Evolutionary conservation across 148 eudicot genomes (phyloP).

Genomic region (Rheum nobile): DNA sequence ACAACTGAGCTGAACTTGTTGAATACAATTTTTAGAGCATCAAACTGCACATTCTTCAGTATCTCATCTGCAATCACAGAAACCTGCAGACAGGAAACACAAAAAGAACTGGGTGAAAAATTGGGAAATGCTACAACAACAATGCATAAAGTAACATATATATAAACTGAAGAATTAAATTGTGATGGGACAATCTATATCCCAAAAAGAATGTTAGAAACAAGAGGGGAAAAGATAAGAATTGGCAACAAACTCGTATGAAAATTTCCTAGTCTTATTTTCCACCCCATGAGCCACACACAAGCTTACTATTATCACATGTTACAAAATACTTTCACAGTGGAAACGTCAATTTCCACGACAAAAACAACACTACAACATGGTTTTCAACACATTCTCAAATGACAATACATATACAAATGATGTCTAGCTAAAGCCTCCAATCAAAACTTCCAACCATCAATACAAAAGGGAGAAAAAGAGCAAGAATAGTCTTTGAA

Average conservation of each 20-base stretch:
- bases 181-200: background rate
- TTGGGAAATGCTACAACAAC: background rate
- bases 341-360: background rate
- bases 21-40: constrained; percentile 81
- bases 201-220: background rate
- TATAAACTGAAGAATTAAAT: background rate
- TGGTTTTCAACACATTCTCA: background rate
- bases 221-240: background rate
- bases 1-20: constrained; percentile 89
- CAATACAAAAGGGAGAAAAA: background rate
- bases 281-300: background rate
- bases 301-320: background rate
- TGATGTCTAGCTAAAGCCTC: no score
- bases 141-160: background rate
- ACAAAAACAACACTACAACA: background rate
- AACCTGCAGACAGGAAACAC: constrained; percentile 39
- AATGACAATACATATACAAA: background rate
- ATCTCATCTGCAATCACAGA: constrained; percentile 89
- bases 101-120: background rate
- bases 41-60: constrained; percentile 81
- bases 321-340: background rate
- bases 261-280: background rate
- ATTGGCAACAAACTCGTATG: background rate
- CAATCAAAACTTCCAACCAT: background rate
- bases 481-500: background rate